Evolutionary conservation across 2,329 filamentous ascomycete genomes (phyloP), one percentile per base, ranked within the genome.

Genomic region (Botrytis squamosa): DNA sequence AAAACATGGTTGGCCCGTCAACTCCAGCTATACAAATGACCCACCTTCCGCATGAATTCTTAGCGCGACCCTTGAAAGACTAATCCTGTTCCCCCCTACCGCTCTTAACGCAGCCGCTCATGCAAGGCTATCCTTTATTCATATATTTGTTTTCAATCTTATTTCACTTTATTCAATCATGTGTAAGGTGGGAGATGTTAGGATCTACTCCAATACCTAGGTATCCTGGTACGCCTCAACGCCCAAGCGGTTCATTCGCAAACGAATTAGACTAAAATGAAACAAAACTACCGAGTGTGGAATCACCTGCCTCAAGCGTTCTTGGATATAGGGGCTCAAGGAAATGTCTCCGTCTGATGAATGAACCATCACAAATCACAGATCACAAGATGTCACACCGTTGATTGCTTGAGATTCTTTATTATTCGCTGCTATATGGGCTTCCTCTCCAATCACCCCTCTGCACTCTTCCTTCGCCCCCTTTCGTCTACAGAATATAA

Each of bases 1-100:
- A 68, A 68, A 68, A 68, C 49, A 68, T 68, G 36, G 66, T 57
- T 68, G 66, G 29, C 66, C 66, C 66, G 36, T 68, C 66, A 68
- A 68, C 66, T 6, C 16, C 29, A 42, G 1, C 40, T 4, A 33
- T 33, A 33, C 12, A 67, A 29, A 33, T 42, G 25, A 42, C 25
- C 66, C 49, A 29, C 66, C 38, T 57, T 68, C 14, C 18, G 36
- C 65, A 40, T 55, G 10, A 40, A 55, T 22, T 40, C 33, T 68
- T 55, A 68, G 65, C 46, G 52, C 33, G 49, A 68, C 18, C n/a
- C 63, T 36, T 7, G 44, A 55, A 55, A 33, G 52, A 57, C 52
- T 57, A 57, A 29, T 18, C 14, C 52, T 9, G 16, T 57, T 18
- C n/a, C 14, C 65, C 44, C 29, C 52, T 55, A 44, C 38, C 67